A percentile compares a stretch with the other conserved stretches of the same genome.
Evolutionary conservation across 805 yeast species (phyloP).

Genomic region (Ogataea polymorpha): DNA sequence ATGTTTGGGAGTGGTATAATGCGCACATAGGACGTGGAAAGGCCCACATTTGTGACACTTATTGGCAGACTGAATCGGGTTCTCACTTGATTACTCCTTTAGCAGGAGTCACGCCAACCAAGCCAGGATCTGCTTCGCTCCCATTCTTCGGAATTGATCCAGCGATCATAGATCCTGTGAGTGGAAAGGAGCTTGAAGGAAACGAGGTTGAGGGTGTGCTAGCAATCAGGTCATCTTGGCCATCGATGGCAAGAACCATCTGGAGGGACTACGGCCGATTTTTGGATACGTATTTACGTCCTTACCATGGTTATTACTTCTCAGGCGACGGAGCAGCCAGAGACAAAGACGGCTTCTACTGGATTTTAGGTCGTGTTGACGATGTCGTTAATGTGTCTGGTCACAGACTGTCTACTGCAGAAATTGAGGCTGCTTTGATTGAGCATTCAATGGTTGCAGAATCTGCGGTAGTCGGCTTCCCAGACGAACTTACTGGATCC

Average conservation of each 20-base stretch:
- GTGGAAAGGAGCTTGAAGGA: conserved; percentile 66
- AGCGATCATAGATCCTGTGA: conserved; percentile 67
- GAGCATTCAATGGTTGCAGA: conserved; percentile 72
- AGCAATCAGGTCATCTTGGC: conserved; percentile 74
- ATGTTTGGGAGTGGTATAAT: conserved; percentile 85
- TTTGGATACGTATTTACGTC: conserved; percentile 77
- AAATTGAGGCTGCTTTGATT: conserved; percentile 77
- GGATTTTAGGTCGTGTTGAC: conserved; percentile 86
- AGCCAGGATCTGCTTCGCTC: conserved; percentile 82
- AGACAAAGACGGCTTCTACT: conserved; percentile 78
- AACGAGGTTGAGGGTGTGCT: conserved; percentile 79
- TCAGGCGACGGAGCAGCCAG: conserved; percentile 91
- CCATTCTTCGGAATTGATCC: conserved; percentile 83
- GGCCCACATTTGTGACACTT: conserved; percentile 76
- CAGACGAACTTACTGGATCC: conserved; percentile 82
- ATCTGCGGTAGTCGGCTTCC: conserved; percentile 80
- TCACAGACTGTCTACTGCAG: conserved; percentile 85
- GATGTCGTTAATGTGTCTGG: conserved; percentile 88
- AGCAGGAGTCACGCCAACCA: conserved; percentile 74
- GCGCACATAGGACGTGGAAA: conserved; percentile 66
- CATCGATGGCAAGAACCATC: conserved; percentile 80
- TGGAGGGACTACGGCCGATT: conserved; percentile 74
- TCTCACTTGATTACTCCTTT: conserved; percentile 75
- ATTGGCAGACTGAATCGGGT: conserved; percentile 89
- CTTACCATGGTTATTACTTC: conserved; percentile 79